These are phyloP conservation scores for Acacia crassicarpa DNA, from an alignment of 306 rosid genomes.

Conservation along the genomic window DNA sequence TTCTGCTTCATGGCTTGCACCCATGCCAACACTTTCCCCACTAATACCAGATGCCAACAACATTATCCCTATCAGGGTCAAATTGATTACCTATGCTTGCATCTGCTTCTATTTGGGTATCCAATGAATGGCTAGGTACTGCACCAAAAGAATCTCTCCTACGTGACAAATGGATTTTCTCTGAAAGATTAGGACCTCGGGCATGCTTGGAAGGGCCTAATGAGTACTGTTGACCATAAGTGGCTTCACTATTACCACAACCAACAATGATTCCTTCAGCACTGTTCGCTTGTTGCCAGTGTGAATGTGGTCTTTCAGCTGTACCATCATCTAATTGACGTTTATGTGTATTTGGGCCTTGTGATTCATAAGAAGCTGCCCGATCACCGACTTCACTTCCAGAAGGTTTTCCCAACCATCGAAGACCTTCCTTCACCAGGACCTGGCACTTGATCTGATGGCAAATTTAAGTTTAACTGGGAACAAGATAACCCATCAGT, in stretches of 20 bases:
- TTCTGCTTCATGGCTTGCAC: constrained; percentile 98
- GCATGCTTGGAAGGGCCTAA: constrained; percentile 83
- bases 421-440: constrained; percentile 69
- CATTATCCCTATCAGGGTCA: constrained; percentile 62
- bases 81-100: constrained; percentile 35
- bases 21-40: constrained; percentile 99
- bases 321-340: constrained; percentile 72
- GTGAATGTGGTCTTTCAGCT: constrained; percentile 6
- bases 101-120: constrained; percentile 48
- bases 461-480: constrained; percentile 50
- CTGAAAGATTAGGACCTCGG: constrained; percentile 58
- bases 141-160: constrained; percentile 65
- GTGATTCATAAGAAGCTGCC: constrained; percentile 83
- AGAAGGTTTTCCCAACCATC: constrained; percentile 64
- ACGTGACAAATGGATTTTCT: constrained; percentile 54
- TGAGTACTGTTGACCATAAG: constrained; percentile 59
- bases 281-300: constrained; percentile 73
- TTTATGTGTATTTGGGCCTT: constrained; percentile 77
- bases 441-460: constrained; percentile 51
- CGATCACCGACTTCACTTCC: constrained; percentile 88
- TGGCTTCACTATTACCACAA: constrained; percentile 77
- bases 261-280: constrained; percentile 80
- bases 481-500: constrained; percentile 59
- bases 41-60: constrained; percentile 72
- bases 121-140: constrained; percentile 72